Base-by-base conservation (phyloP, 139 green algal genomes). In the Ettlia oleoabundans region DNA sequence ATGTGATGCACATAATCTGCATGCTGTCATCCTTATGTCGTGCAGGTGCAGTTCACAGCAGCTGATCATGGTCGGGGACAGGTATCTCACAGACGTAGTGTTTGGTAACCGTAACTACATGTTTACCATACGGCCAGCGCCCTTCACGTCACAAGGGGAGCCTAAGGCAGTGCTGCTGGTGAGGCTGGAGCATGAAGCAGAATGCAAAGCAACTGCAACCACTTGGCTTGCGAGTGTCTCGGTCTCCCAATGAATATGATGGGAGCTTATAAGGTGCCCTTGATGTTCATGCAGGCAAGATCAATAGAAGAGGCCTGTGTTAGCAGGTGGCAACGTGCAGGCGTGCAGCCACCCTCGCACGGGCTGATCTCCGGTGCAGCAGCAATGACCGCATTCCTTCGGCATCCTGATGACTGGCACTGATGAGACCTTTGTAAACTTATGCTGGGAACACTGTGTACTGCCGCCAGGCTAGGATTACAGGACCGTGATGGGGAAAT, bases 61-160 rank as follows among this genome's bases (percentile, higher is more conserved):
- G 53, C 84, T 98, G 33, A 74, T 97, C 9, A 96, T 97, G 86
- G 84, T 98, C 0, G 95, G 95, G 0, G 95, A 98, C 91, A 76
- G 95, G 15, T 97, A 95, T 78, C 85, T 98, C n/a, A 98, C 94
- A 4, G 95, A 98, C 64, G 78, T 97, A 0, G 94, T 94, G 19
- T 98, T 94, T 84, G 95, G 95, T 65, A 98, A 98, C 82, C 89
- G 91, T 5, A 89, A 95, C 73, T 91, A 93, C 68, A 94, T 98
- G 91, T 77, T 98, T 0, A 98, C 94, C 22, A 89, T 98, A 15
- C 88, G 93, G 9, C 90, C 93, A 6, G 77, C 81, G 24, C 94
- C 95, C 0, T 82, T 98, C 41, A 94, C 91, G 0, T n/a, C 40
- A 2, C 37, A 78, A 2, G 93, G 92, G 0, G 94, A 97, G 84